Evolutionary conservation across 805 yeast species (phyloP), one percentile per base, ranked within the genome.

Genomic region (Wickerhamiella domercqiae): DNA sequence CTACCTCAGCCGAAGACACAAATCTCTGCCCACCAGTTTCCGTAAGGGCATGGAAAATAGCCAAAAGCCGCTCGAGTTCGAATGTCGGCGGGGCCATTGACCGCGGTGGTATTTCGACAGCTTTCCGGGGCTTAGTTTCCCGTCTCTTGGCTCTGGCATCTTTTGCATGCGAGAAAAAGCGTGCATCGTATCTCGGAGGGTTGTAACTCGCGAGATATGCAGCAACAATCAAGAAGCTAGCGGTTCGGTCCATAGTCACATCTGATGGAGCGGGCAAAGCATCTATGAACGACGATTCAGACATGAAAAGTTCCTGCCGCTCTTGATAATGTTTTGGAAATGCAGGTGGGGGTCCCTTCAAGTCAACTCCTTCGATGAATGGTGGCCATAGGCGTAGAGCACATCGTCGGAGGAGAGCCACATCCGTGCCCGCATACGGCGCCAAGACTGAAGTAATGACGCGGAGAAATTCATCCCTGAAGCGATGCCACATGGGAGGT

Each of bases 141-240:
- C 64, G 56, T 26, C 57, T 49, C 42, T 49, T 52, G 34, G 49
- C 52, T 46, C 63, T 60, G 15, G 65, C 61, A 11, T 67, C 71
- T 44, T 64, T 70, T 32, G 78, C 61, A 42, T 67, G 72, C 22
- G 94, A 77, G 49, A 81, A 86, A 37, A 70, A 61, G 36, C 72
- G 68, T 49, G 74, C 60, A 55, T 84, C 96, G 49, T 68, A 68
- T 42, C 71, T 69, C 2, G 77, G 73, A 21, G 77, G 79, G 39
- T 73, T 71, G 51, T 70, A 79, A 0, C 94, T 82, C 1, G 94
- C 93, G 34, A 84, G 59, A 53, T 78, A 86, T 1, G 93, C 75
- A 1, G 94, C 82, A 22, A 83, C 67, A 13, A 84, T 56, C n/a
- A 86, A 57, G 50, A 69, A 81, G 50, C 80, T 78, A 16, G 36